Conservation (phyloP, 2,329 filamentous ascomycete species). For the Trichoderma polysporum region DNA sequence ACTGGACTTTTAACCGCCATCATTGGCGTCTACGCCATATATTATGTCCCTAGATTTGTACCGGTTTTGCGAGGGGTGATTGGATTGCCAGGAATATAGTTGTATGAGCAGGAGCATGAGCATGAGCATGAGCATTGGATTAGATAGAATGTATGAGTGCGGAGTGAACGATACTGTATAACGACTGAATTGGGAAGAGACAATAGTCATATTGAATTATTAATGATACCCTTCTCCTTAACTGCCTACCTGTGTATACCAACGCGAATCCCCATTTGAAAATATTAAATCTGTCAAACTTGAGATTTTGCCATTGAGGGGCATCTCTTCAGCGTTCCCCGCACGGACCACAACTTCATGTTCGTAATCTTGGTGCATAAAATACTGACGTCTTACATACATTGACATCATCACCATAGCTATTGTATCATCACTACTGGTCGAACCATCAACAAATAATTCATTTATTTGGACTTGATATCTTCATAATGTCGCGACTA, state of each 20-base stretch:
- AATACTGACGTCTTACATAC: neutral
- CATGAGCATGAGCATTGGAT: neutral
- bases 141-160: neutral
- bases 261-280: neutral
- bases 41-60: conserved; percentile 52
- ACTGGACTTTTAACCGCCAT: conserved; percentile 54
- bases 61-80: conserved; percentile 46
- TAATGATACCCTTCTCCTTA: neutral
- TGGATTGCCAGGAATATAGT: conserved; percentile 53
- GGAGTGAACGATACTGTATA: neutral
- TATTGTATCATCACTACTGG: neutral
- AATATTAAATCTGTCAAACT: neutral
- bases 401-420: neutral
- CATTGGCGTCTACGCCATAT: conserved; percentile 49
- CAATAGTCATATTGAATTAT: neutral
- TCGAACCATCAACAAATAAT: neutral
- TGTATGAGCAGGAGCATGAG: neutral
- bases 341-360: conserved; percentile 19
- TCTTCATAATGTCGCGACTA: conserved; percentile 37
- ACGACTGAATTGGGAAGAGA: neutral
- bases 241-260: no score
- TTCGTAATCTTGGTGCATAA: neutral
- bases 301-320: neutral
- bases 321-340: neutral
- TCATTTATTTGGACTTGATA: neutral